phyloP scores from a whole-genome alignment of 306 rosid genomes.

The Pachyrhizus erosus region DNA sequence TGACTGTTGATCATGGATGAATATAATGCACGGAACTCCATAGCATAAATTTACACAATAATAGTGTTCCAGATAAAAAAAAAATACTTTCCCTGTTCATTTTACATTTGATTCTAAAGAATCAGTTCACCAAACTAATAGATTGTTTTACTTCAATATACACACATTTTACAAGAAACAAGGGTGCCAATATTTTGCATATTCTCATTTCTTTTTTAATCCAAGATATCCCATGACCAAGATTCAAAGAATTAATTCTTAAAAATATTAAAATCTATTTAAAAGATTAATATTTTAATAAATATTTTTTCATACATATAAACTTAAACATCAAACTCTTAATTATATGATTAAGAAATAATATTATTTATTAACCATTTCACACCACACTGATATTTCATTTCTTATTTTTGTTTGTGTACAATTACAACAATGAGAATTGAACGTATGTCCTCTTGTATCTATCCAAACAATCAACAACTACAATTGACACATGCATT shows the following conservation, averaged over 20 bases:
- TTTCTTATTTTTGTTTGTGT: too few species aligned
- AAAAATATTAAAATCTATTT: neutral
- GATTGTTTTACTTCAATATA: neutral
- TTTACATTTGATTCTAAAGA: neutral
- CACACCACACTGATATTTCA: neutral
- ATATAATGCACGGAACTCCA: neutral
- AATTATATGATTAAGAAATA: neutral
- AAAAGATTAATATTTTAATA: neutral
- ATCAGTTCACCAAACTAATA: neutral
- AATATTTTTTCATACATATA: neutral
- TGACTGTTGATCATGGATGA: neutral
- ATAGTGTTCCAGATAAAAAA: neutral
- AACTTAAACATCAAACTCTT: neutral
- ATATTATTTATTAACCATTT: neutral
- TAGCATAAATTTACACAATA: neutral
- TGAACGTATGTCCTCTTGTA: too few species aligned
- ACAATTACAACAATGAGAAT: too few species aligned
- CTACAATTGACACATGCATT: too few species aligned
- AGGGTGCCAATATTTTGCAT: slow-evolving; percentile 16
- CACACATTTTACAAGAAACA: slow-evolving; percentile 14
- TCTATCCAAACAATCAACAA: too few species aligned
- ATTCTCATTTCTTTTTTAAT: neutral
- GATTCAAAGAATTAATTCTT: neutral
- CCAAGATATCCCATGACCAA: neutral
- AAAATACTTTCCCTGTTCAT: neutral